phyloP scores from a whole-genome alignment of 2,329 filamentous ascomycete species.

The Capronia americana region DNA sequence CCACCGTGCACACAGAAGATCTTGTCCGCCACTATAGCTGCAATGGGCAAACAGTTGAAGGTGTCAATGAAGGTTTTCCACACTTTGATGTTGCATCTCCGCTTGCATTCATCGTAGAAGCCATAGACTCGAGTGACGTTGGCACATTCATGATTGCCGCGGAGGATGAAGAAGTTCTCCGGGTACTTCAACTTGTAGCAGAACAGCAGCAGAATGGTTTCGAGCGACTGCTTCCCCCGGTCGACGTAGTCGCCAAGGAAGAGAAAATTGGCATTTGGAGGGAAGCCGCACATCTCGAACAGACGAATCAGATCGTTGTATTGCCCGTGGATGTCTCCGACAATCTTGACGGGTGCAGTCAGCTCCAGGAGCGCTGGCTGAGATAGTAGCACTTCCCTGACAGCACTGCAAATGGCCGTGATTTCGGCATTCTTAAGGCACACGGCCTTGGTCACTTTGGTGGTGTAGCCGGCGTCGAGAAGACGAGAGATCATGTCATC shows the following conservation, averaged over 20 bases:
- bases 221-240: slow-evolving; percentile 91
- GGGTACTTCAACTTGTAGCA: slow-evolving; percentile 98
- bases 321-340: slow-evolving; percentile 95
- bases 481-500: slow-evolving; percentile 97
- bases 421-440: slow-evolving; percentile 98
- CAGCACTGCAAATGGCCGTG: slow-evolving; percentile 86
- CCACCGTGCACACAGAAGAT: slow-evolving; percentile 98
- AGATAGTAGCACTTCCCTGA: slow-evolving; percentile 84
- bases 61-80: slow-evolving; percentile 99
- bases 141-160: slow-evolving; percentile 95
- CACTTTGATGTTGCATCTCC: slow-evolving; percentile 92
- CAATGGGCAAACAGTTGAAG: slow-evolving; percentile 94
- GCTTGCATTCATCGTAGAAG: slow-evolving; percentile 98
- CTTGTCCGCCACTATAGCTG: slow-evolving; percentile 94
- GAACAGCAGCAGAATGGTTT: slow-evolving; percentile 88
- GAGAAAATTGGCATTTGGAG: slow-evolving; percentile 87
- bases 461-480: slow-evolving; percentile 91
- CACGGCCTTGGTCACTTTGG: slow-evolving; percentile 96
- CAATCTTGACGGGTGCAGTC: slow-evolving; percentile 94
- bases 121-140: slow-evolving; percentile 96
- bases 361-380: slow-evolving; percentile 93
- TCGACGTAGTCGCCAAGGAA: slow-evolving; percentile 98
- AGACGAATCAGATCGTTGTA: slow-evolving; percentile 95
- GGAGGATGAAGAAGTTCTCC: slow-evolving; percentile 94
- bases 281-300: slow-evolving; percentile 99